Percentiles rank a stretch among this genome's conserved stretches.
Evolutionary conservation across 2,329 filamentous ascomycete species (phyloP).

Genomic region (Colletotrichum echinochloae): DNA sequence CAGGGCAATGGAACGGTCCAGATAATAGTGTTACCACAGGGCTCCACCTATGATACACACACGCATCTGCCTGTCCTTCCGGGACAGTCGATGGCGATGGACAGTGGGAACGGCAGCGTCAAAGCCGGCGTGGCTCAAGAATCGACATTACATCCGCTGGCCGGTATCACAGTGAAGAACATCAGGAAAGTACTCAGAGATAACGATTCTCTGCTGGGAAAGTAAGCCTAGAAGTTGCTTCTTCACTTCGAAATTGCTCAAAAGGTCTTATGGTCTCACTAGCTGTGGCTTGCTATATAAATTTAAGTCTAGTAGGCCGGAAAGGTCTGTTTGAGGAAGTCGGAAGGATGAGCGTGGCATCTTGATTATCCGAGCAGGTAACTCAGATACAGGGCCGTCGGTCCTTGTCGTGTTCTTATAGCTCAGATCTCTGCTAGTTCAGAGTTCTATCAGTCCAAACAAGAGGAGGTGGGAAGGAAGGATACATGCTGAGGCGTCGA

Average conservation of each 20-base stretch:
- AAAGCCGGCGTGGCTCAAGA: not conserved
- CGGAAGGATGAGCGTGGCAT: not conserved
- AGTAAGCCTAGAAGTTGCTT: not conserved
- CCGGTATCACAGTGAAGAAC: slow-evolving; percentile 13
- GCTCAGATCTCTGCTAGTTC: no score
- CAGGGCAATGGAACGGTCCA: slow-evolving; percentile 23
- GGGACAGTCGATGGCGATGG: not conserved
- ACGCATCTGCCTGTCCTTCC: slow-evolving; percentile 23
- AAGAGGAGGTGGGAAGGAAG: not conserved
- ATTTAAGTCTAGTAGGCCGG: no score
- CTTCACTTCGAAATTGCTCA: not conserved
- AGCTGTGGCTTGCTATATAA: no score
- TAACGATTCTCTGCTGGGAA: not conserved
- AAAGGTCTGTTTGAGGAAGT: not conserved
- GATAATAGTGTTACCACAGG: not conserved
- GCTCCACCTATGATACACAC: slow-evolving; percentile 2
- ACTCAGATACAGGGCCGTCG: not conserved
- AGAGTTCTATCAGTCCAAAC: no score
- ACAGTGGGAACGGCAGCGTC: not conserved
- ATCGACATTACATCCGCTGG: not conserved
- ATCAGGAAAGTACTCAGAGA: slow-evolving; percentile 20
- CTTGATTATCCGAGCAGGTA: not conserved
- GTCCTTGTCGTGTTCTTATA: not conserved
- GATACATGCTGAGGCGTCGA: not conserved
- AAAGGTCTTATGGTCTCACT: no score